Evolutionary conservation across 768 basidiomycete species (phyloP), one percentile per base, ranked within the genome.

Genomic region (Phanerochaete sordida): DNA sequence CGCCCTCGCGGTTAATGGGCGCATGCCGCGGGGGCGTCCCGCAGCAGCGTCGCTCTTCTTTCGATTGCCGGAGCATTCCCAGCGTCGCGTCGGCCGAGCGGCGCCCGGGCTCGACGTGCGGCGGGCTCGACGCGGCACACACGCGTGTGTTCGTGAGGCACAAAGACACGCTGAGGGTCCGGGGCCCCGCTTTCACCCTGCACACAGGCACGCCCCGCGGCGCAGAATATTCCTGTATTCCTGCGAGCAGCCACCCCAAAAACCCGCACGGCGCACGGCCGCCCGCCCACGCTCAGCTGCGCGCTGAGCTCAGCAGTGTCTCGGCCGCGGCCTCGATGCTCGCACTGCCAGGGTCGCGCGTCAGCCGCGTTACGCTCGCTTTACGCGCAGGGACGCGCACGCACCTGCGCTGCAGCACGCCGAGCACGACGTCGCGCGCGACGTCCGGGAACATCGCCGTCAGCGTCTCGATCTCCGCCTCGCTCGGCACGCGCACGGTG

Each of bases 261-360:
- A 35, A 7, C 33, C 33, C 33, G 33, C n/a, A n/a, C 33, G 33
- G 33, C 13, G 33, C 33, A 6, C 49, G 8, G 11, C 27, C 27
- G 49, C 21, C 12, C 21, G 37, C 57, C 48, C 43, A 56, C 24
- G 56, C 19, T 37, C 62, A 66, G 68, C 64, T 73, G 61, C 65
- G 68, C 62, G 82, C 77, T 33, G 83, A 79, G 56, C 77, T 79
- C 51, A 95, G 75, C 37, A 95, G 76, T 13, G 84, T 86, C 70
- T 94, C 93, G 24, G 92, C 91, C 9, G 93, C 93, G 30, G 76
- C 81, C 78, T 93, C 91, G 46, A 90, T 83, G 67, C 87, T 91
- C 7, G 87, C 77, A 70, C 93, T 92, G 66, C 62, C 55, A 48
- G 50, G 28, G 30, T 13, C 50, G 50, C 47, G 27, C 6, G 6